Evolutionary conservation across 352 stramenopile species (phyloP), one percentile per base, ranked within the genome.

Genomic region (Albugo laibachii): DNA sequence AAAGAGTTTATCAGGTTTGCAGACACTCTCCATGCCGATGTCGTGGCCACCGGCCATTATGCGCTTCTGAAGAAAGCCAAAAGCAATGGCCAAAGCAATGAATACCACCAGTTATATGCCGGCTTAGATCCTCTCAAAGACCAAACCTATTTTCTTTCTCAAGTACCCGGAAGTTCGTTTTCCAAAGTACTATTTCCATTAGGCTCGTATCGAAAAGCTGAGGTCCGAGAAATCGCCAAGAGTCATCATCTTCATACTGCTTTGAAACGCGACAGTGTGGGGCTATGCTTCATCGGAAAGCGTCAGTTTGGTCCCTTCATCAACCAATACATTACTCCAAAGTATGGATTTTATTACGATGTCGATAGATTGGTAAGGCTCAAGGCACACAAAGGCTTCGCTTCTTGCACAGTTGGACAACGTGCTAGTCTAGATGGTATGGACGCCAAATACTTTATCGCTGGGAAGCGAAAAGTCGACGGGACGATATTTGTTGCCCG

Each of bases 261-360:
- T 1, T 57, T 57, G 13, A 97, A 97, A 68, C 80, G 84, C 47
- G 95, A 99, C 57, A 96, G 80, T 37, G 92, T 98, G 49, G 95
- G 95, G 13, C 98, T 99, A 55, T 99, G 95, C 65, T 99, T 99
- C 60, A 96, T 99, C 41, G 94, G 94, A 40, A 98, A 97, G 59
- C 78, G 88, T 44, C 74, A 86, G 36, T 94, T 96, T 51, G 58
- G 60, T 0, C 65, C 94, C 31, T 97, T 97, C 53, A 83, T 97
- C 45, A 69, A 87, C 16, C 67, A 97, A 52, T 97, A 97, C 59
- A 69, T 97, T 13, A 48, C 59, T 13, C 64, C 59, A 12, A 68
- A 71, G 42, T 55, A 56, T 1, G 85, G 89, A 15, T 63, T 68
- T 43, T 97, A 96, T 57, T 62, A 87, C 47, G 80, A 71, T 0